Percentiles rank a stretch among this genome's conserved stretches.
These are phyloP conservation scores for Kingdonia uniflora DNA, from an alignment of 164 flowering plant genomes.

Conservation along the genomic window DNA sequence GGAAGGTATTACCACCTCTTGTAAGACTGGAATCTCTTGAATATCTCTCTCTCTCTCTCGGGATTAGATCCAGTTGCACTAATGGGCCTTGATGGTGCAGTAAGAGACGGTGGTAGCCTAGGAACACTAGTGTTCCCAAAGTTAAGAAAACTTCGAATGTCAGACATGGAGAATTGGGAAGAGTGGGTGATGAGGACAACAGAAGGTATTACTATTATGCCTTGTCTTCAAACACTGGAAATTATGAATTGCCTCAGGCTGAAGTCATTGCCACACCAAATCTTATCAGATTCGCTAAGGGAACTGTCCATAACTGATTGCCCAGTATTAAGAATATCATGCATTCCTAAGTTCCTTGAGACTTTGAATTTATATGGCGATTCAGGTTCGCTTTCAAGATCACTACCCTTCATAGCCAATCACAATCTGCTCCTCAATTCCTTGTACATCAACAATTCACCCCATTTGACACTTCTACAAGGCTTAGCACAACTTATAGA, in stretches of 20 bases:
- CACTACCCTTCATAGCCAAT: too few species aligned
- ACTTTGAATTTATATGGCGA: too few species aligned
- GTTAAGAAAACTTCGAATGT: not conserved
- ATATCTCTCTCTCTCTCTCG: not conserved
- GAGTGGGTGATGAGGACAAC: not conserved
- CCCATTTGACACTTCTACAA: too few species aligned
- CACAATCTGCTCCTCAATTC: too few species aligned
- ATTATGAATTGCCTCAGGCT: not conserved
- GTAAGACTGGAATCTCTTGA: not conserved
- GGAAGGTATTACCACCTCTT: not conserved
- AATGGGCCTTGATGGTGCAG: not conserved
- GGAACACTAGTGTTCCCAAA: not conserved
- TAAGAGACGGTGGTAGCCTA: not conserved
- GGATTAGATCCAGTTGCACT: not conserved
- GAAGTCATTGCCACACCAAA: not conserved
- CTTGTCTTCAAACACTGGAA: constrained; percentile 1
- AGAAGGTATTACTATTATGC: not conserved
- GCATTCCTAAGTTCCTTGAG: too few species aligned
- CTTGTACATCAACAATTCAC: too few species aligned
- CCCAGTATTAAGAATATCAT: too few species aligned
- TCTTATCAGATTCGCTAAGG: too few species aligned
- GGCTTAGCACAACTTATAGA: too few species aligned
- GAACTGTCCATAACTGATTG: too few species aligned
- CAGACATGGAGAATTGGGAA: not conserved
- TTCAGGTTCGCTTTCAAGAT: too few species aligned